phyloP scores from a whole-genome alignment of 257 asterid genomes.

The Lycium ferocissimum region DNA sequence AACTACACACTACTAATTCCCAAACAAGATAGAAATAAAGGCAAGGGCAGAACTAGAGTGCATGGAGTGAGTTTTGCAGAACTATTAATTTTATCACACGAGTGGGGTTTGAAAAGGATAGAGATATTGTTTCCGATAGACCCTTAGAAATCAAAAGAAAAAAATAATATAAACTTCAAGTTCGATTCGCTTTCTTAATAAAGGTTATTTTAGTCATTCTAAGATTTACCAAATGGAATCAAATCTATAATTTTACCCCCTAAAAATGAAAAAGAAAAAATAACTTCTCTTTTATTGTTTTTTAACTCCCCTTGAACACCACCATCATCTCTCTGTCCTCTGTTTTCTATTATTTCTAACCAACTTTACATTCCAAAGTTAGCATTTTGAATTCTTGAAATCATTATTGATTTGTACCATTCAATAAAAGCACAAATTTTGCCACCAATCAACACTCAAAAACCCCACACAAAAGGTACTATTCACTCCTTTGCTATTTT shows the following conservation, averaged over 20 bases:
- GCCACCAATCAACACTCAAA: conserved; percentile 13
- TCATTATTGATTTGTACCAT: conserved; percentile 22
- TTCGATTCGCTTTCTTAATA: too few relatives aligned
- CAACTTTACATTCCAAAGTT: conserved; percentile 7
- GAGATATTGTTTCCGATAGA: too few relatives aligned
- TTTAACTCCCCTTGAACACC: neutral
- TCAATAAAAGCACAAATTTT: neutral
- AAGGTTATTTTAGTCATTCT: too few relatives aligned
- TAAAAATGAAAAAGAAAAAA: neutral
- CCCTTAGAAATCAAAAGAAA: too few relatives aligned
- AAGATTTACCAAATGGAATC: neutral
- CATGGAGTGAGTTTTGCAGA: too few relatives aligned
- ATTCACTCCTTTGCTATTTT: neutral
- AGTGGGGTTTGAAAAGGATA: too few relatives aligned
- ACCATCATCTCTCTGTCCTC: neutral
- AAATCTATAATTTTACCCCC: too few relatives aligned
- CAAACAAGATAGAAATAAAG: too few relatives aligned
- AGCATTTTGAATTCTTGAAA: conserved; percentile 23
- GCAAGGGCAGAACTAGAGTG: too few relatives aligned
- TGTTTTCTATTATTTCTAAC: conserved; percentile 9
- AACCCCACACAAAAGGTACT: conserved; percentile 30
- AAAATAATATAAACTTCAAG: too few relatives aligned
- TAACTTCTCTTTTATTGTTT: neutral
- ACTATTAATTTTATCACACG: too few relatives aligned
- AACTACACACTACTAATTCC: too few relatives aligned